Base-by-base conservation (phyloP, 345 rosid species). In the Eucalyptus melliodora region DNA sequence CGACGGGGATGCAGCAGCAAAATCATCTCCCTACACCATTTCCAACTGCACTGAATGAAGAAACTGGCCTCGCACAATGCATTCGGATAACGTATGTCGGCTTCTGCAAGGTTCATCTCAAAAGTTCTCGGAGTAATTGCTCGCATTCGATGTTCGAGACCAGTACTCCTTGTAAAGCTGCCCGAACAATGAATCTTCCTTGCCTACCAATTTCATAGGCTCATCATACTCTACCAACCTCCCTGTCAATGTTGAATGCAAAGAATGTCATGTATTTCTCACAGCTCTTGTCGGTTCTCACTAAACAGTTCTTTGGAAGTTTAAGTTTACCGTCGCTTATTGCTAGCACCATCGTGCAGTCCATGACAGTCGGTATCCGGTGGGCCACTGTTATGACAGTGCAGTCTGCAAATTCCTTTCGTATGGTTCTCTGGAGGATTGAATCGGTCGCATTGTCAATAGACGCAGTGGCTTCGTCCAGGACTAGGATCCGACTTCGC, bases 391-490 rank as follows among this genome's bases (percentile, higher is more conserved):
- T 94, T 87, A 94, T 95, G 82, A 94, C 96, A 1, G 97, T 95
- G 92, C 95, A 93, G 21, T 92, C 92, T 3, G 92, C 91, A 34
- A 95, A 94, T 55, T 96, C 97, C 12, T 89, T 89, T 80, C 93
- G 87, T 59, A 96, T 94, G 7, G 93, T 94, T 89, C 87, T 94
- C 69, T 95, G 98, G 89, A 96, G 88, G 34, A 94, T 93, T 31
- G 90, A 87, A 59, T 96, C 98, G 0, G 96, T 94, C 14, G 95
- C 93, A 14, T 92, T 94, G 90, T 94, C 97, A 2, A 95, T 93
- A 9, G 96, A 96, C 37, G 97, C 95, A 2, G 97, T 96, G 80
- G 96, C 97, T 91, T 96, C 97, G 17, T 96, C 97, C 0, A 95
- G 95, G 55, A 96, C 95, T 37, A 96, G 88, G 86, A 95, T 90